A percentile compares a stretch with the other conserved stretches of the same genome.
These are phyloP conservation scores for Aspergillus bertholletiae DNA, from an alignment of 495 filamentous ascomycete species.

Conservation along the genomic window DNA sequence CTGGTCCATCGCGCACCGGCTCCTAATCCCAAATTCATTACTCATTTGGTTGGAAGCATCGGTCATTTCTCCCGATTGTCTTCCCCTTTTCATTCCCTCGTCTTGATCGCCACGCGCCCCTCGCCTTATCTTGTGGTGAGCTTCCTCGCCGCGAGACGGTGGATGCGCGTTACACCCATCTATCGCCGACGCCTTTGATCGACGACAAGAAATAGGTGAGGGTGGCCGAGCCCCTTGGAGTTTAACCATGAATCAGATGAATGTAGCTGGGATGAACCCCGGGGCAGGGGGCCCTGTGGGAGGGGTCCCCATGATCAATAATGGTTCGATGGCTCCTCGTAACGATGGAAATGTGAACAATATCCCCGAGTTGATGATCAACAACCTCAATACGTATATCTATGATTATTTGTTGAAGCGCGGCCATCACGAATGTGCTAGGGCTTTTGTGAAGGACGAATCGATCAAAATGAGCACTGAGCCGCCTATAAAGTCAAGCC, in stretches of 20 bases:
- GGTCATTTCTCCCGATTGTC: constrained; percentile 13
- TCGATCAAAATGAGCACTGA: constrained; percentile 53
- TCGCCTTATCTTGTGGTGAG: constrained; percentile 29
- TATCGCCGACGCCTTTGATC: constrained; percentile 20
- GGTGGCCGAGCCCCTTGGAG: constrained; percentile 34
- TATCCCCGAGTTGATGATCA: constrained; percentile 55
- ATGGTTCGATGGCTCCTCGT: constrained; percentile 52
- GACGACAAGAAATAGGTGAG: constrained; percentile 30
- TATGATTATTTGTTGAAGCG: constrained; percentile 93
- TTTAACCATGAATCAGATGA: constrained; percentile 69
- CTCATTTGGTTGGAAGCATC: constrained; percentile 6
- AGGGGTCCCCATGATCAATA: constrained; percentile 71
- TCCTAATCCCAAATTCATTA: not conserved
- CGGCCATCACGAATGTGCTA: constrained; percentile 75
- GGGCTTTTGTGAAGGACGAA: constrained; percentile 57
- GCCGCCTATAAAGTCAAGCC: constrained; percentile 56
- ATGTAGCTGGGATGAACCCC: constrained; percentile 61
- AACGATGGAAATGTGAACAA: constrained; percentile 42
- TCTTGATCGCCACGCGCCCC: constrained; percentile 25
- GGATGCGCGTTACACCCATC: constrained; percentile 33
- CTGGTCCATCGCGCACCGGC: constrained; percentile 7
- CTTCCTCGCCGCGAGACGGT: constrained; percentile 31
- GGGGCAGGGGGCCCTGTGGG: constrained; percentile 60
- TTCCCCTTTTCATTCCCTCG: constrained; percentile 1
- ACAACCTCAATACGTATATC: constrained; percentile 94